phyloP scores from a whole-genome alignment of 768 basidiomycete genomes.

The Gymnopilus junonius region DNA sequence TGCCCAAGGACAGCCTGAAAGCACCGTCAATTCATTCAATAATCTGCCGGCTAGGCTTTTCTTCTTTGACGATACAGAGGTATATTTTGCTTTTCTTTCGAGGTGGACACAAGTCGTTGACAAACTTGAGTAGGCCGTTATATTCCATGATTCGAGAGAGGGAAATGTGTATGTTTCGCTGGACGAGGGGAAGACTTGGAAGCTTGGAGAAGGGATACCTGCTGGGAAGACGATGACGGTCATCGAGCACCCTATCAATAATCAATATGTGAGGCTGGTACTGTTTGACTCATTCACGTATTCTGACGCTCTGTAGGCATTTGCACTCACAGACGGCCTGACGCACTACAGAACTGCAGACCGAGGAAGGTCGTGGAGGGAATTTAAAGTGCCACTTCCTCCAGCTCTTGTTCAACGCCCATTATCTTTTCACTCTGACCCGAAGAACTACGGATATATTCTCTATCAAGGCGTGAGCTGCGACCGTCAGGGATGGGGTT shows the following conservation, averaged over 20 bases:
- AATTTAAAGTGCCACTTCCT: conserved; percentile 68
- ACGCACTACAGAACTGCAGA: conserved; percentile 90
- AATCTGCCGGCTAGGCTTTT: conserved; percentile 78
- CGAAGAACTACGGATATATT: conserved; percentile 70
- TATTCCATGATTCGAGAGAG: conserved; percentile 78
- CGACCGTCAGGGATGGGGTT: conserved; percentile 53
- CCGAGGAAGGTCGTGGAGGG: conserved; percentile 85
- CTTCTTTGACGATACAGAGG: conserved; percentile 93
- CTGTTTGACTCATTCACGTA: background rate
- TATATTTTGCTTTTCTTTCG: conserved; percentile 32
- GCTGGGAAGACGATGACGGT: conserved; percentile 68
- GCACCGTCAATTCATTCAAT: conserved; percentile 57
- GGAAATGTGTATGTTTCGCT: conserved; percentile 78
- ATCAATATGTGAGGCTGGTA: conserved; percentile 58
- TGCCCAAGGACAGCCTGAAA: conserved; percentile 43
- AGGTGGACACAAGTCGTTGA: conserved; percentile 7
- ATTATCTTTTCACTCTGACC: conserved; percentile 87
- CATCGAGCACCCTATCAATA: conserved; percentile 87
- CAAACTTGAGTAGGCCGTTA: conserved; percentile 44
- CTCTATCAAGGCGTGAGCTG: conserved; percentile 81
- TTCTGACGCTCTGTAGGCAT: conserved; percentile 60
- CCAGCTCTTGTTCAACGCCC: conserved; percentile 66
- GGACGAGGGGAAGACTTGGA: conserved; percentile 84
- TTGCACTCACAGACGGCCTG: conserved; percentile 74
- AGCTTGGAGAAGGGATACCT: conserved; percentile 53